Evolutionary conservation across 2,329 filamentous ascomycete species (phyloP), one percentile per base, ranked within the genome.

Genomic region (Nemania serpens): DNA sequence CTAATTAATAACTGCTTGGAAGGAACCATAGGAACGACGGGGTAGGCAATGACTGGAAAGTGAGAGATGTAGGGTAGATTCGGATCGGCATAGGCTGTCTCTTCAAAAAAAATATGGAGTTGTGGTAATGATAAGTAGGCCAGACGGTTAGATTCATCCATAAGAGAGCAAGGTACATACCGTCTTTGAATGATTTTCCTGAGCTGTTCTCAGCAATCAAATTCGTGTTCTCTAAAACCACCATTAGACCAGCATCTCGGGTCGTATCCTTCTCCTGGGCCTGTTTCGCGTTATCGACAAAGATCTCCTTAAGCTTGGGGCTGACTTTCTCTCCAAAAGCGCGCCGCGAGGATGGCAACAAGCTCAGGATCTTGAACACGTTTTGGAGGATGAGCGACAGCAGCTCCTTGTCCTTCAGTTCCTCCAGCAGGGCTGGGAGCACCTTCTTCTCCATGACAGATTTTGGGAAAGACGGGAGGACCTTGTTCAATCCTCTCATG

Each of bases 381-480:
- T 97, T 98, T 62, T 95, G 91, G 18, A 99, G 78, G 37, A 98
- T 92, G 43, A 94, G 79, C 0, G 93, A 88, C 5, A 97, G 79
- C 1, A 98, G 82, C 45, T 97, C 93, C 52, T 87, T 89, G 70
- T 99, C 95, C 72, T 99, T 98, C 74, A 93, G 87, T 76, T 99
- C 94, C 56, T 99, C 95, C 2, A 99, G 78, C 47, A 99, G 77
- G 0, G 91, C 93, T 0, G 92, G 93, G 2, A 99, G 79, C 7
- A 99, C 83, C 75, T 99, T 99, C 79, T 93, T 97, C 73, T 97
- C 95, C 74, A 98, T 86, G 1, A 99, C 93, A 0, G 91, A 92
- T 64, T 91, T 92, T 2, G 95, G 95, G 70, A 99, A 99, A 36
- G 95, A 95, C 0, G 91, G 89, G 58, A 99, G 77, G 11, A 99